Evolutionary conservation across 2,329 filamentous ascomycete genomes (phyloP), one percentile per base, ranked within the genome.

Genomic region (Cylindrodendrum hubeiense): DNA sequence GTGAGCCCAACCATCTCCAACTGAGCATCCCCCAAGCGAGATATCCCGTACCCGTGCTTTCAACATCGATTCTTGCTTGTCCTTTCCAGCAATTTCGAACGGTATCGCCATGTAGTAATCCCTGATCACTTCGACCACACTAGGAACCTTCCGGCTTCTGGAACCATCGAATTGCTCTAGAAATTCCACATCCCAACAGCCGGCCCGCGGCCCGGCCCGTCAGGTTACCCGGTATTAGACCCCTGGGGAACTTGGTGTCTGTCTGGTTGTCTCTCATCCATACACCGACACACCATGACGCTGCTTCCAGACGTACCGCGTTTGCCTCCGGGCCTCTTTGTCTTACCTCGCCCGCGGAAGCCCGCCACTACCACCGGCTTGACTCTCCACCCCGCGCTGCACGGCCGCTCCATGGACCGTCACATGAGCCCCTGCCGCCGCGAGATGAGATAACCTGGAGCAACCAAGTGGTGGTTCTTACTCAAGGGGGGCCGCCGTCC

Each of bases 191-290:
- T 55, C 58, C 56, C 56, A 60, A 53, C 37, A 59, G 54, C 66
- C 65, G 70, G 67, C 68, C 66, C 61, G 71, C 72, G 72, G 72
- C 63, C 69, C 72, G 72, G 71, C 68, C 72, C 72, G 72, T 67
- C 67, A 65, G 58, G 63, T 70, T 68, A 71, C 67, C 70, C 67
- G 63, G 67, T 59, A 58, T 49, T 67, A 63, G 66, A 59, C 60
- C 43, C 46, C 58, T 49, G 57, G 49, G n/a, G 34, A 46, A 49
- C 43, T 50, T 44, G 52, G 37, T 55, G 5, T 10, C 43, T 55
- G 28, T 37, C 43, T 34, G 50, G 37, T 34, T 10, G 46, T 34
- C 34, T 55, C 21, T 44, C 50, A 55, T 51, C 53, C 57, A 49
- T 51, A 72, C 72, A 74, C 69, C 69, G 71, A 73, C 69, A 70